Conservation (phyloP, 2,329 filamentous ascomycete genomes). For the Diaporthe vaccinii region DNA sequence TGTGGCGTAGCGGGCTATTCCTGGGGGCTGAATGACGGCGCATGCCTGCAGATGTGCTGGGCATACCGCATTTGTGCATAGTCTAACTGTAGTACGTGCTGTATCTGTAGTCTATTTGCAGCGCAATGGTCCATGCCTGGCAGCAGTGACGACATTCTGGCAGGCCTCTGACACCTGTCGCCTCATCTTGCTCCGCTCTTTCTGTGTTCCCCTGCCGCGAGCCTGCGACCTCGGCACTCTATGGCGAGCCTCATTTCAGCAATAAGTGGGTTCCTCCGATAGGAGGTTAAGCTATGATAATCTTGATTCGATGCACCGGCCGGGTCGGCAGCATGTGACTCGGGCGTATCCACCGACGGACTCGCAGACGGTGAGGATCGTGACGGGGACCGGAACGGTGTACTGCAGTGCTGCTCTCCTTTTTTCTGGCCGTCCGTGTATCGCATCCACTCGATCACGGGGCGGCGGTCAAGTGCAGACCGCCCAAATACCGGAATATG, state of each 20-base stretch:
- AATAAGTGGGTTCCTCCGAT: not conserved
- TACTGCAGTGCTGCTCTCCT: not conserved
- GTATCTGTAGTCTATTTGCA: not conserved
- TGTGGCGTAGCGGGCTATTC: constrained; percentile 27
- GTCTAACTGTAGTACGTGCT: not conserved
- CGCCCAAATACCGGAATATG: not conserved
- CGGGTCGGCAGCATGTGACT: constrained; percentile 18
- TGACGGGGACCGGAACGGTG: constrained; percentile 1
- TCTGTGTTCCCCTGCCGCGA: not conserved
- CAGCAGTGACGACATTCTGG: constrained; percentile 22
- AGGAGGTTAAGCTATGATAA: not conserved
- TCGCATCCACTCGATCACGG: not conserved
- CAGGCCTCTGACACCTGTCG: not conserved
- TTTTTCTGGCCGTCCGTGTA: not conserved
- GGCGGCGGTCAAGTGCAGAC: constrained; percentile 26
- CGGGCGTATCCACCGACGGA: not conserved
- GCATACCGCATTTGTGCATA: not conserved
- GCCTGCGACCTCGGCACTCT: not conserved
- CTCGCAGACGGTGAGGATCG: constrained; percentile 13
- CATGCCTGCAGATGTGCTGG: not conserved
- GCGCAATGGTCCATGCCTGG: not conserved
- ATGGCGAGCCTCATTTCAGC: not conserved
- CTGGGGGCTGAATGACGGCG: constrained; percentile 12
- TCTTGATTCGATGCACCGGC: constrained; percentile 20
- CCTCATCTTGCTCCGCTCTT: constrained; percentile 17